A percentile compares a stretch with the other conserved stretches of the same genome.
phyloP scores from a whole-genome alignment of 768 basidiomycete species.

The Cubamyces lactineus region DNA sequence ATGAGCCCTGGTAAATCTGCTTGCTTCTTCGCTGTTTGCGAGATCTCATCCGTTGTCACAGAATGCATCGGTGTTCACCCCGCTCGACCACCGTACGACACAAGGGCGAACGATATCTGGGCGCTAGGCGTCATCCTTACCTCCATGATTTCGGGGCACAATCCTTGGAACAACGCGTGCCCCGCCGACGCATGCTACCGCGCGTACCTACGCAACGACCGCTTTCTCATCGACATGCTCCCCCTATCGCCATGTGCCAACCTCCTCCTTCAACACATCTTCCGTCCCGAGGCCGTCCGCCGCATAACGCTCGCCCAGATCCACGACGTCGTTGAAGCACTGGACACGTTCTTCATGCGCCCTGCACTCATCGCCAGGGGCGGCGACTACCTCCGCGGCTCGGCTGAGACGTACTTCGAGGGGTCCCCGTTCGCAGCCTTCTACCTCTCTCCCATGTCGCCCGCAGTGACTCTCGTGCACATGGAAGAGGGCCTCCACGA shows the following conservation, averaged over 20 bases:
- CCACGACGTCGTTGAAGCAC: constrained; percentile 53
- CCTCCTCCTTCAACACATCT: constrained; percentile 35
- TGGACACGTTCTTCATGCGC: constrained; percentile 55
- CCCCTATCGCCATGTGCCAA: constrained; percentile 37
- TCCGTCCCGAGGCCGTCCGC: constrained; percentile 31
- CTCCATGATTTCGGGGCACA: constrained; percentile 90
- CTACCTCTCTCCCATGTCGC: not conserved
- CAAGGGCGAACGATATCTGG: constrained; percentile 32
- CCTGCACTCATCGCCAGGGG: constrained; percentile 17
- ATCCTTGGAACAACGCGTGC: constrained; percentile 92
- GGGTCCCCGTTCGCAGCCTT: constrained; percentile 5
- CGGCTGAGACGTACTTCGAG: constrained; percentile 26
- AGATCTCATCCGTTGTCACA: constrained; percentile 1
- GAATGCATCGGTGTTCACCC: constrained; percentile 28
- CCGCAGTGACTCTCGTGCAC: not conserved
- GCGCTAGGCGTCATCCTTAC: constrained; percentile 44
- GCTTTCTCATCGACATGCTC: constrained; percentile 62
- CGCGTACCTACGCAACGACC: constrained; percentile 75
- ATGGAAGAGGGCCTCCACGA: not conserved
- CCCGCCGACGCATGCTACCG: constrained; percentile 82
- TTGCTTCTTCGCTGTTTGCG: constrained; percentile 11
- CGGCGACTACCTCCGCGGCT: constrained; percentile 14
- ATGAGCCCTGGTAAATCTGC: constrained; percentile 67
- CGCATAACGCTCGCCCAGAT: constrained; percentile 43
- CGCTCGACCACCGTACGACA: constrained; percentile 16